Base-by-base conservation (phyloP, 2,329 filamentous ascomycete species). In the Aciculosporium take region DNA sequence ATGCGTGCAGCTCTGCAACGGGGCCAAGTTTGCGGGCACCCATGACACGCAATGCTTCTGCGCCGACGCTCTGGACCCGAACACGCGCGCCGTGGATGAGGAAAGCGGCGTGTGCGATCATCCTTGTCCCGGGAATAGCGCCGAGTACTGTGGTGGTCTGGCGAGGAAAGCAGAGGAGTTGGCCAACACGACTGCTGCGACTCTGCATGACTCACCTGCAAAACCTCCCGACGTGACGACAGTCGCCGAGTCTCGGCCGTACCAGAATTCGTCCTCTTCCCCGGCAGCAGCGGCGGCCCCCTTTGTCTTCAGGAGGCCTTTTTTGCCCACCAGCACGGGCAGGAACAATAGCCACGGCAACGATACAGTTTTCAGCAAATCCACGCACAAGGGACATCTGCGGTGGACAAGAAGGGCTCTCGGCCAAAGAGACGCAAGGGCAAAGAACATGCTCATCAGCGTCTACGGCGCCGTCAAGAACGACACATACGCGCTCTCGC, bases 41-140 rank as follows among this genome's bases (percentile, higher is more conserved):
- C 62, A 57, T 20, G 53, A 58, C 23, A 62, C 55, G 9, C 54
- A 53, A 18, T 72, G 68, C 49, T 69, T 66, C 53, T 72, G 69
- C 43, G 65, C 66, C 27, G 54, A 62, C 10, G 44, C 40, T 2
- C 54, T 71, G 15, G 63, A 65, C 29, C 52, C 54, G 4, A 56
- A 60, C 34, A 64, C 66, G n/a, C 55, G 49, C 10, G 60, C 65
- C 10, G 36, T 38, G 15, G 36, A 41, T 20, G 20, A 20, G 7
- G 20, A 42, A 3, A 36, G 39, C 30, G 45, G 46, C 61, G 1
- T 52, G 51, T 33, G 68, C 46, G 48, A 63, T 40, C 48, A 49
- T 2, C 51, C 53, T 0, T 71, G 68, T 44, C 64, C 67, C 0
- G 67, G 67, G 2, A 55, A 69, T 44, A 44, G 46, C 0, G 23